Base-by-base conservation (phyloP, 164 flowering plant species). In the Buxus sempervirens region DNA sequence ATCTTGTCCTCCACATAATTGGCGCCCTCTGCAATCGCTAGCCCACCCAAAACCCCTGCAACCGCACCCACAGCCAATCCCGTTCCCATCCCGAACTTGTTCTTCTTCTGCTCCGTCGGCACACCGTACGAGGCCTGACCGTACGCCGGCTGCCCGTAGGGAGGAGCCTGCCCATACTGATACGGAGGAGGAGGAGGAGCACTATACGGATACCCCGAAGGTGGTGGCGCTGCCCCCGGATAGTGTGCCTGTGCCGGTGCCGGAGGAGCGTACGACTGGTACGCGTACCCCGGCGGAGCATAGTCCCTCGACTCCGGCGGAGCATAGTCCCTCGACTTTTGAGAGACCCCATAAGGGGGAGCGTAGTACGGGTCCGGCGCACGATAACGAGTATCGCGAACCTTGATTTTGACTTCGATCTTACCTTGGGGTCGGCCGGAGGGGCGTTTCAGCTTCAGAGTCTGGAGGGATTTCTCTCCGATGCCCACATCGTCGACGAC, bases 401-500 rank as follows among this genome's bases (percentile, higher is more conserved):
- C 71, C 36, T 32, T 5, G 16, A 88, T 80, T n/a, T 65, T 63
- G 23, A 86, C 82, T 1, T 84, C 87, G 20, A 89, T 0, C 70
- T 85, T 88, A 2, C 97, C 97, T 0, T 91, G 97, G 1, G 96
- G 97, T 1, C 97, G 75, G 49, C 96, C 97, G 21, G 97, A 90
- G 1, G 97, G 94, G 19, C 97, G 90, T 64, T 82, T 85, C 63
- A 90, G 87, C 72, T 79, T 60, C 22, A 90, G 71, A 6, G 63
- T 72, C 0, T 73, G 72, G 24, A 2, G 10, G 71, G 54, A 69
- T 0, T 51, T 67, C 22, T 62, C 69, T 45, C 82, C 90, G 58
- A 77, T 0, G 18, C 90, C 90, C 58, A 66, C 84, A 8, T 86
- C 96, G 56, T 85, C 79, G 62, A 86, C 26, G 64, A 88, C 75